Percentiles rank a stretch among this genome's conserved stretches.
These are phyloP conservation scores for Trichoderma sp. DNA, from an alignment of 2,329 filamentous ascomycete genomes.

Conservation along the genomic window DNA sequence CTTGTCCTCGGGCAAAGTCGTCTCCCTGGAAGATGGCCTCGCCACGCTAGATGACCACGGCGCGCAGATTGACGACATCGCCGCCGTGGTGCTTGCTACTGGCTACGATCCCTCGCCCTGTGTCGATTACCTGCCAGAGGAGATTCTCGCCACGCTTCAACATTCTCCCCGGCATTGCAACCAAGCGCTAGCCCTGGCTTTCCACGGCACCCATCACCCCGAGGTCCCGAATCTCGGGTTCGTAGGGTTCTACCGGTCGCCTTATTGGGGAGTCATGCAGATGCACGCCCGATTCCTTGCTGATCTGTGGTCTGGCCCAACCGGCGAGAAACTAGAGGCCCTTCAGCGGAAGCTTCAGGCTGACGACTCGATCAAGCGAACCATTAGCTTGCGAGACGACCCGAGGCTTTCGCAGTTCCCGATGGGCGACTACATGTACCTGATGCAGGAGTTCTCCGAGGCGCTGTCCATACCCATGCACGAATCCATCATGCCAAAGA, in stretches of 20 bases:
- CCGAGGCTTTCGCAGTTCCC: constrained; percentile 69
- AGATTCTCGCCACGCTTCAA: constrained; percentile 59
- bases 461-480: constrained; percentile 56
- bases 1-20: constrained; percentile 51
- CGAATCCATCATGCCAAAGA: constrained; percentile 35
- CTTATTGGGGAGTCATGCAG: constrained; percentile 86
- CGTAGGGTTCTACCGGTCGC: constrained; percentile 80
- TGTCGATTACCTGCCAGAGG: constrained; percentile 63
- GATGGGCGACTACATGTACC: constrained; percentile 77
- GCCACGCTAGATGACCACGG: constrained; percentile 39
- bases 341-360: constrained; percentile 47
- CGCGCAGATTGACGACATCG: constrained; percentile 55
- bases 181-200: constrained; percentile 67
- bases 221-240: constrained; percentile 69
- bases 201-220: constrained; percentile 65
- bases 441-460: constrained; percentile 70
- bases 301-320: constrained; percentile 54
- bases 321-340: constrained; percentile 33
- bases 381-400: constrained; percentile 55
- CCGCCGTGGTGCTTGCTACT: constrained; percentile 72
- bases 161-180: constrained; percentile 57
- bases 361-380: constrained; percentile 50
- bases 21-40: constrained; percentile 41
- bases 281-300: constrained; percentile 76
- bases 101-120: constrained; percentile 70